Base-by-base conservation (phyloP, 192 early-diverging fungal species). In the Lobulomyces angularis region DNA sequence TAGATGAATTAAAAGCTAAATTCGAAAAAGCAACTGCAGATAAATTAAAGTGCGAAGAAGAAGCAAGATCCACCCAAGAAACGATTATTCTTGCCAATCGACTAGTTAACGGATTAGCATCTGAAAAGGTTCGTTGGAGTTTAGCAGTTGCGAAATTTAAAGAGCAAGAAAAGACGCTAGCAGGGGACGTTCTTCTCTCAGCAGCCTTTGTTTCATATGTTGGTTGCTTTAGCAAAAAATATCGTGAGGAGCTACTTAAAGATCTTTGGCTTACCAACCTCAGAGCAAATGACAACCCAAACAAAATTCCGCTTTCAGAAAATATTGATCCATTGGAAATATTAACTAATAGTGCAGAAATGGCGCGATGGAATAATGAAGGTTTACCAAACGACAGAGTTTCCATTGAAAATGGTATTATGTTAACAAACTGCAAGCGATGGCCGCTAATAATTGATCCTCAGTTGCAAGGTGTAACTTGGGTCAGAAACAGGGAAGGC, bases 381-480 rank as follows among this genome's bases (percentile, higher is more conserved):
- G 72, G 72, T 16, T 59, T 78, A 14, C 75, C 75, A 8, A 78
- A 55, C 3, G 75, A 78, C 37, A 45, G 72, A 36, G 67, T 77
- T 3, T 78, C 75, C 0, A 40, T 78, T 8, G 75, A 78, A 53
- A 78, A 78, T 37, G 75, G 71, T 4, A 63, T 63, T 6, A 78
- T 76, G 73, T 62, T 77, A 2, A 70, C 61, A 2, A 67, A 51
- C 19, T 77, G 73, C 46, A 77, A 73, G 43, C 57, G 75, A 41
- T 78, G 75, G 75, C 75, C 75, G 3, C 50, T 78, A 18, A 77
- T 78, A 37, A 73, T 78, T 32, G 75, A 78, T 44, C 75, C 75
- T 14, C 75, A 78, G 42, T 46, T 78, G n/a, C 75, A 78, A 53
- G 75, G 73, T 30, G 69, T 78, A 12, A 77, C 61, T 0, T 78